Evolutionary conservation across 1,284 basidiomycete genomes (phyloP).

Genomic region (Cystobasidium slooffiae): DNA sequence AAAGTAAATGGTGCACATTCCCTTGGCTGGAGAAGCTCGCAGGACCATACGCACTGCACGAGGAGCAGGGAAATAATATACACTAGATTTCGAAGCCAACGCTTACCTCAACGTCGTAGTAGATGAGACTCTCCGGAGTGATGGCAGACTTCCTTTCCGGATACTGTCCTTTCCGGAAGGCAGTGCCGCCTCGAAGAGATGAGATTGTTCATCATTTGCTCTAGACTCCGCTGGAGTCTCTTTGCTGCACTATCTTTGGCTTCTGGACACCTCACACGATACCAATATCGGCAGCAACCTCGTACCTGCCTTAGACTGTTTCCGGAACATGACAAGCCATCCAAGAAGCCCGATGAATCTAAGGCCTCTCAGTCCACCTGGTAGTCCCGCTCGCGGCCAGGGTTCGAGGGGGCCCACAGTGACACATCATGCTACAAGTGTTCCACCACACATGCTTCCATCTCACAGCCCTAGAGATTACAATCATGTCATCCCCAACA

Average conservation of each 20-base stretch:
- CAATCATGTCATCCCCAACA: not conserved
- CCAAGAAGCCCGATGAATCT: not conserved
- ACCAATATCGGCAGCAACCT: not conserved
- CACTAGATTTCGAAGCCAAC: too few species aligned
- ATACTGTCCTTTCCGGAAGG: not conserved
- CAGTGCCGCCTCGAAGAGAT: constrained; percentile 1
- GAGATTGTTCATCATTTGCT: not conserved
- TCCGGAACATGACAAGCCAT: not conserved
- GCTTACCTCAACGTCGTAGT: not conserved
- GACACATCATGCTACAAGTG: not conserved
- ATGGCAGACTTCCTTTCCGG: constrained; percentile 8
- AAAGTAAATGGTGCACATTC: too few species aligned
- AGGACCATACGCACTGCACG: too few species aligned
- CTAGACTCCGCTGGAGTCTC: not conserved
- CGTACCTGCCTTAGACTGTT: too few species aligned
- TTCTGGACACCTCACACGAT: not conserved
- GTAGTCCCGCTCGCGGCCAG: not conserved
- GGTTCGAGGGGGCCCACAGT: too few species aligned
- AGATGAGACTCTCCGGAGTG: not conserved
- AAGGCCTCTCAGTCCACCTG: constrained; percentile 1
- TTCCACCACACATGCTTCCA: not conserved
- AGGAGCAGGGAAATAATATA: too few species aligned
- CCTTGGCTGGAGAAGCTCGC: too few species aligned
- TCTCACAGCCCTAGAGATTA: not conserved
- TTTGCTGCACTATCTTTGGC: not conserved